Percentiles rank a stretch among this genome's conserved stretches.
These are phyloP conservation scores for Phytopythium helicoides DNA, from an alignment of 352 stramenopile species.

Conservation along the genomic window DNA sequence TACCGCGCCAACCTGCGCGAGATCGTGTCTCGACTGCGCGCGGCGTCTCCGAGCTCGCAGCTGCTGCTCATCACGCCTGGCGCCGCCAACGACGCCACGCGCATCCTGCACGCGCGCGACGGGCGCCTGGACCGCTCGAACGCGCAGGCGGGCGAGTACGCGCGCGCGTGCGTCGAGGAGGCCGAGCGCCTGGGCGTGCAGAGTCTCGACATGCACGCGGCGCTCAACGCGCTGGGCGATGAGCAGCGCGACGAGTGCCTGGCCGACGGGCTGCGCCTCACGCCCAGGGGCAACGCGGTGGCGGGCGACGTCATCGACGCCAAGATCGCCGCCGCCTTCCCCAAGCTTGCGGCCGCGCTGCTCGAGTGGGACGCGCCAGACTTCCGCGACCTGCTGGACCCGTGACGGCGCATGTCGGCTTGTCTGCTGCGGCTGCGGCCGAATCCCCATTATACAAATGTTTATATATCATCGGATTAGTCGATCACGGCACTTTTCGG, in stretches of 20 bases:
- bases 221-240: conserved; percentile 19
- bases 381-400: conserved; percentile 14
- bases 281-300: conserved; percentile 23
- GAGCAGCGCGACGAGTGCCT: conserved; percentile 13
- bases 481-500: too few relatives aligned
- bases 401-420: too few relatives aligned
- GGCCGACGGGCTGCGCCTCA: conserved; percentile 37
- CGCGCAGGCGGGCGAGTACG: conserved; percentile 18
- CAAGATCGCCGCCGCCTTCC: conserved; percentile 21
- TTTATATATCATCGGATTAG: too few relatives aligned
- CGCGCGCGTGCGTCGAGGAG: conserved; percentile 19
- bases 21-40: conserved; percentile 27
- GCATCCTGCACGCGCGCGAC: conserved; percentile 10
- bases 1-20: conserved; percentile 42
- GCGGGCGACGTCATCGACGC: conserved; percentile 15
- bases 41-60: conserved; percentile 11
- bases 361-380: conserved; percentile 27
- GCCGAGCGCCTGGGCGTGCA: conserved; percentile 8
- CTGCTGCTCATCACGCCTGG: conserved; percentile 30
- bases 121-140: conserved; percentile 33
- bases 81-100: conserved; percentile 21
- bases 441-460: too few relatives aligned
- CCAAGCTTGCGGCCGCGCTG: conserved; percentile 14
- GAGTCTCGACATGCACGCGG: conserved; percentile 19
- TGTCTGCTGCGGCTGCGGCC: too few relatives aligned